Percentiles rank a stretch among this genome's conserved stretches.
Evolutionary conservation across 1,284 basidiomycete genomes (phyloP).

Genomic region (Mycena citricolor): DNA sequence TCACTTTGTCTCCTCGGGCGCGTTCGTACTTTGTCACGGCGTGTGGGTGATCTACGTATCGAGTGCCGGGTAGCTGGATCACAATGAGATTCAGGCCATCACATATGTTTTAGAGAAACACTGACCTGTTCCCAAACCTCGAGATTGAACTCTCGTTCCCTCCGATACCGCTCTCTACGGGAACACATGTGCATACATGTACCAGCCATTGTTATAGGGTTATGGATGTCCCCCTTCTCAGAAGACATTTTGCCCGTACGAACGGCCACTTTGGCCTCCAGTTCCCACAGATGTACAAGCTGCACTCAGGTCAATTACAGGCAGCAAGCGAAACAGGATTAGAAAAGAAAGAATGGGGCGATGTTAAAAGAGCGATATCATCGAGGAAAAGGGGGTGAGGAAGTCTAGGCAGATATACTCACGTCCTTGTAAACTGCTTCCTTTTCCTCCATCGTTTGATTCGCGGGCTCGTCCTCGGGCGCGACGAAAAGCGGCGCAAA

Average conservation of each 20-base stretch:
- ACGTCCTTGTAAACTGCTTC: no score
- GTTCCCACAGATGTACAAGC: slow-evolving; percentile 73
- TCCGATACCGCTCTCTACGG: slow-evolving; percentile 86
- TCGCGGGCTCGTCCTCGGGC: no score
- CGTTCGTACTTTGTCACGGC: slow-evolving; percentile 96
- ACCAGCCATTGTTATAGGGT: slow-evolving; percentile 88
- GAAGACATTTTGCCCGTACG: slow-evolving; percentile 83
- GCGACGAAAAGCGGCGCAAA: no score
- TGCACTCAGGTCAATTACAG: no score
- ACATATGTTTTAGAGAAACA: slow-evolving; percentile 23
- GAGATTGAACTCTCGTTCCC: slow-evolving; percentile 89
- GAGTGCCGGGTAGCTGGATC: slow-evolving; percentile 72
- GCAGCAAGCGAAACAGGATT: no score
- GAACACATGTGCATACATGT: slow-evolving; percentile 95
- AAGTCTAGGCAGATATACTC: no score
- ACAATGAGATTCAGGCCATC: slow-evolving; percentile 40
- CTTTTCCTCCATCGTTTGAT: no score
- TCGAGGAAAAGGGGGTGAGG: no score
- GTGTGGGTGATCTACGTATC: slow-evolving; percentile 79
- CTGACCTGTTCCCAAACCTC: slow-evolving; percentile 85
- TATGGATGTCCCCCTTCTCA: no score
- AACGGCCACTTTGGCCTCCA: slow-evolving; percentile 78
- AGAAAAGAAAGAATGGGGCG: no score
- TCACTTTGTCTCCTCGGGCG: slow-evolving; percentile 88
- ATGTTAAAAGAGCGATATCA: no score